Evolutionary conservation across 2,329 filamentous ascomycete species (phyloP).

Genomic region (Fusarium sp.): DNA sequence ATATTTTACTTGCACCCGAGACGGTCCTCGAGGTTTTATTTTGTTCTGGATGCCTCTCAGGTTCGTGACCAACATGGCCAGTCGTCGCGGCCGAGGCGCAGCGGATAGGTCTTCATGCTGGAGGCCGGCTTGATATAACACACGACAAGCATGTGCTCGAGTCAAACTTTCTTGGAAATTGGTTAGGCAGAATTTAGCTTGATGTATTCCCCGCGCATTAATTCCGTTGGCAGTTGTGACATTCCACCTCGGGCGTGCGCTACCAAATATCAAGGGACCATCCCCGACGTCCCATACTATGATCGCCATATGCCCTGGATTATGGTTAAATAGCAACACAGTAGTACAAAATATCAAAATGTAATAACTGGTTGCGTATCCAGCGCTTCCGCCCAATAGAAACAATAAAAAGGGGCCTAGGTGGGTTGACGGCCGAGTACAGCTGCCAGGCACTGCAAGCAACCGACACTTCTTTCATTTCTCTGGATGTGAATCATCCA

Average conservation of each 20-base stretch:
- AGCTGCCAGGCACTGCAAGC: conserved; percentile 9
- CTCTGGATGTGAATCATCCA: not conserved
- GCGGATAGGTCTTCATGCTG: not conserved
- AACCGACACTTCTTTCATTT: not conserved
- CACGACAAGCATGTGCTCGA: not conserved
- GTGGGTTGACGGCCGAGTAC: not conserved
- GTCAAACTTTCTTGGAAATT: too few relatives aligned
- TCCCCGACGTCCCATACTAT: too few relatives aligned
- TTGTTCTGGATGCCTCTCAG: conserved; percentile 15
- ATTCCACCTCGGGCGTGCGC: too few relatives aligned
- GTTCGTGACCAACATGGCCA: conserved; percentile 1
- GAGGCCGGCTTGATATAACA: not conserved
- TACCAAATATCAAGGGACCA: too few relatives aligned
- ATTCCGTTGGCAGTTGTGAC: too few relatives aligned
- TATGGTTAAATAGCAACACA: too few relatives aligned
- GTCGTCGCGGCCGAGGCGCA: conserved; percentile 9
- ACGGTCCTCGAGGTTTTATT: too few relatives aligned
- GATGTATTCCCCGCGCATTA: too few relatives aligned
- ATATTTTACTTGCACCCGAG: not conserved
- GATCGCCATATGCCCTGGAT: too few relatives aligned
- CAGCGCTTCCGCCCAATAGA: too few relatives aligned
- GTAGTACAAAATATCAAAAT: too few relatives aligned
- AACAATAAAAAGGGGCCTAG: not conserved
- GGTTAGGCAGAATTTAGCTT: not conserved
- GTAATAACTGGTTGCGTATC: too few relatives aligned